Evolutionary conservation across 768 basidiomycete genomes (phyloP).

Genomic region (Suillus variegatus): DNA sequence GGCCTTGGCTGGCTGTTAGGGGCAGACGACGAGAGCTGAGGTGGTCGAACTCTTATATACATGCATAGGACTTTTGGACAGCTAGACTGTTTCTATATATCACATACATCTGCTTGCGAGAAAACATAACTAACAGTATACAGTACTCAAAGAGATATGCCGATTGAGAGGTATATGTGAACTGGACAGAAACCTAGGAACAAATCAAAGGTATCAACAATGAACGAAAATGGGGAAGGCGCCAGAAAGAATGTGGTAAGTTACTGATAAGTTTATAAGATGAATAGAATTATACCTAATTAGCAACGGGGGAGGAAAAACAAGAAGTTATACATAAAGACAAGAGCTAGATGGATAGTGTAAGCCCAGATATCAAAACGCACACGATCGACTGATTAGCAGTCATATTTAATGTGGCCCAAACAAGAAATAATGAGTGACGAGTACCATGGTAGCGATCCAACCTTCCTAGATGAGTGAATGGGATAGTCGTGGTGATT

Average conservation of each 20-base stretch:
- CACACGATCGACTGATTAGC: conserved; percentile 12
- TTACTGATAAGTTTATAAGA: conserved; percentile 26
- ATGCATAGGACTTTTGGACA: neutral
- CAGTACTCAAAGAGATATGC: conserved; percentile 19
- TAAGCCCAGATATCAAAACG: conserved; percentile 14
- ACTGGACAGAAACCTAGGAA: conserved; percentile 21
- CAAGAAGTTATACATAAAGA: conserved; percentile 5
- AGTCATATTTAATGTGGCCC: conserved; percentile 13
- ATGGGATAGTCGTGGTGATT: conserved; percentile 9
- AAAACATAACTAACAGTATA: conserved; percentile 19
- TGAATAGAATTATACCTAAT: conserved; percentile 13
- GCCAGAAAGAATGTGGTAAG: conserved; percentile 23
- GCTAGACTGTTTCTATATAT: conserved; percentile 10
- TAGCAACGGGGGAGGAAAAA: conserved; percentile 5
- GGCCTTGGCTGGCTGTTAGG: conserved; percentile 98
- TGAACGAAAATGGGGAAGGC: conserved; percentile 17
- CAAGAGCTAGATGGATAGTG: conserved; percentile 16
- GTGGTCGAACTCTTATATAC: conserved; percentile 1
- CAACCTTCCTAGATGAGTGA: conserved; percentile 19
- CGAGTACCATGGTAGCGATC: conserved; percentile 1
- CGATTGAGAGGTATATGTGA: conserved; percentile 24
- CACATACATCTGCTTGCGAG: conserved; percentile 17
- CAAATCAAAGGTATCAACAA: conserved; percentile 24
- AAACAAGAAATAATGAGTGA: conserved; percentile 17
- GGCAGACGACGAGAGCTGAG: conserved; percentile 55